Base-by-base conservation (phyloP, 192 early-diverging fungal species). In the Nowakowskiella sp. region DNA sequence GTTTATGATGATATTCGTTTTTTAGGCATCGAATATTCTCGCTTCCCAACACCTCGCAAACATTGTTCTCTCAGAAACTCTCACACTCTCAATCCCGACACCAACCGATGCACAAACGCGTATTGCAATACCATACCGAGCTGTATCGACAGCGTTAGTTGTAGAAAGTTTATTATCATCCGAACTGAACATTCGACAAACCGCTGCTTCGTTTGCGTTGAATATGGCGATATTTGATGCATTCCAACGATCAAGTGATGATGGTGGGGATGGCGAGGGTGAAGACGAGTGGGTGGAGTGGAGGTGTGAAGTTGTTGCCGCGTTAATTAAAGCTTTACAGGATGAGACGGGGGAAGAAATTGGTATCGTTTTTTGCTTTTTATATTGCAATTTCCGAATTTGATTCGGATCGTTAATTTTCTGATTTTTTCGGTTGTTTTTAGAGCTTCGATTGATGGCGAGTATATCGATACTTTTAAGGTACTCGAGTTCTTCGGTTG, bases 241-340 rank as follows among this genome's bases (percentile, higher is more conserved):
- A 7, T 28, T 13, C 6, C 43, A 3, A 26, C 16, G 42, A 33
- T 53, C 33, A 59, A 64, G 9, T 51, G 27, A 4, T 53, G 65
- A 69, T 8, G 48, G 50, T 8, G 58, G 31, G 6, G 56, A 2
- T 1, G 49, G 56, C 47, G 31, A 55, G 46, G 10, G 58, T 48
- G 9, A 62, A 0, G 64, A 68, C 25, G 64, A 73, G 1, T 77
- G 78, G 42, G 83, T 85, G 61, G 84, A 86, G 28, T 90, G 88
- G 88, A 57, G 65, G 22, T 58, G 71, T 10, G 85, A 90, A 51
- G 52, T 84, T 33, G 62, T 80, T 6, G 82, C 83, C 34, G 88
- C 85, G 1, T 62, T 84, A 30, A 57, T 62, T 0, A 67, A 73
- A 10, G 79, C 83, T 7, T 49, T 90, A n/a, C 70, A 74, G 32